phyloP scores from a whole-genome alignment of 1,139 yeast genomes.

The Zygosaccharomyces pseudobailii region DNA sequence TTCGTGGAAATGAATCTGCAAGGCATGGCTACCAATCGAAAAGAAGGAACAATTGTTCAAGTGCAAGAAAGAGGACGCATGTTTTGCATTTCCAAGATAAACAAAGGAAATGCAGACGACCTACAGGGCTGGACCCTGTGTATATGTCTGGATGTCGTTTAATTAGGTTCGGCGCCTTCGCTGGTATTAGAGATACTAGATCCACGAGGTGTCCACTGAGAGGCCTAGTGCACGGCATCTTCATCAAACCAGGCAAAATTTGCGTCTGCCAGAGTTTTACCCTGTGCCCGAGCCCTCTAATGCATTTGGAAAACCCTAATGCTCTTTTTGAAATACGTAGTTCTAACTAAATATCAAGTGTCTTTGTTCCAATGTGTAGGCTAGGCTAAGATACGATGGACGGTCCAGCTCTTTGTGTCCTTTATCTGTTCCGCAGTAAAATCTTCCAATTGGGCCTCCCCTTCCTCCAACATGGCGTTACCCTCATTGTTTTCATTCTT shows the following conservation, averaged over 20 bases:
- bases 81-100: constrained; percentile 7
- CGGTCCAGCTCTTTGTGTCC: constrained; percentile 17
- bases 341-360: not conserved
- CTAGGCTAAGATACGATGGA: constrained; percentile 6
- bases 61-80: constrained; percentile 5
- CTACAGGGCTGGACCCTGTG: constrained; percentile 8
- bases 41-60: no score
- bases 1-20: not conserved
- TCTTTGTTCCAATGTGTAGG: not conserved
- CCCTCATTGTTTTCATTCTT: not conserved
- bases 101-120: constrained; percentile 13
- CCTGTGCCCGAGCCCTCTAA: constrained; percentile 23
- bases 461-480: not conserved
- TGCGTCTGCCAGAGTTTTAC: constrained; percentile 19
- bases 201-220: constrained; percentile 19
- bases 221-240: constrained; percentile 17
- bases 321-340: not conserved
- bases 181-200: constrained; percentile 20
- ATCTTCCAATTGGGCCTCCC: constrained; percentile 4
- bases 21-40: not conserved
- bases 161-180: constrained; percentile 20
- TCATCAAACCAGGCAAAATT: constrained; percentile 11
- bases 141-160: constrained; percentile 11
- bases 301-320: not conserved
- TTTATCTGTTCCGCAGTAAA: constrained; percentile 10